Evolutionary conservation across 768 basidiomycete species (phyloP), one percentile per base, ranked within the genome.

Genomic region (Asterophora lycoperdoides): DNA sequence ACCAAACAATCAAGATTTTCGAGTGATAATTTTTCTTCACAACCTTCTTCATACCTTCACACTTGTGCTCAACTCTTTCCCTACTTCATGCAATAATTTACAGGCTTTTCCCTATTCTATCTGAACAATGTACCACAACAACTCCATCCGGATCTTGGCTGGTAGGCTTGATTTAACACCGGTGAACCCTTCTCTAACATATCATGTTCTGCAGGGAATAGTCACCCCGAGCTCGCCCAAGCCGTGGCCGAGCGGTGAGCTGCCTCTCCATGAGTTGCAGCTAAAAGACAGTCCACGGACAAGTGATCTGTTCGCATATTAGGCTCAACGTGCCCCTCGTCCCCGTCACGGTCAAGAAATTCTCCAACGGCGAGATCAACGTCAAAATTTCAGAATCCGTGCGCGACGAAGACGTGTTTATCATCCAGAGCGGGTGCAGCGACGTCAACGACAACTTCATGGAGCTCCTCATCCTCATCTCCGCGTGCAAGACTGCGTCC

Each of bases 381-480:
- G 88, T 94, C 72, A 93, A 89, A 68, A 96, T 98, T 57, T 78
- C 84, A 44, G 94, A 97, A 71, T 93, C 90, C 48, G 86, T 99
- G 38, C 86, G 96, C 39, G 95, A 98, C 68, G 93, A 93, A 70
- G 96, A 99, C 68, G 93, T 97, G 20, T 99, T 97, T 76, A 96
- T 99, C 75, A 81, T 99, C 66, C 96, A 99, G 72, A 86, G 89
- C 11, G 86, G 87, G 26, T 89, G 82, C 69, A 72, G 74, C 65
- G 92, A 93, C 61, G 92, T 93, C 64, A 95, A 96, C 68, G 94
- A 96, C 70, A 86, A 92, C 67, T 75, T 98, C 56, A 95, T 99
- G 93, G 96, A 99, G 66, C 90, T 99, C 55, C 88, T 98, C 65
- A 91, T 99, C 64, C 85, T 99, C 71, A 93, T 96, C 60, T 97